These are phyloP conservation scores for Astrocystis sublimbata DNA, from an alignment of 495 filamentous ascomycete species.

Conservation along the genomic window DNA sequence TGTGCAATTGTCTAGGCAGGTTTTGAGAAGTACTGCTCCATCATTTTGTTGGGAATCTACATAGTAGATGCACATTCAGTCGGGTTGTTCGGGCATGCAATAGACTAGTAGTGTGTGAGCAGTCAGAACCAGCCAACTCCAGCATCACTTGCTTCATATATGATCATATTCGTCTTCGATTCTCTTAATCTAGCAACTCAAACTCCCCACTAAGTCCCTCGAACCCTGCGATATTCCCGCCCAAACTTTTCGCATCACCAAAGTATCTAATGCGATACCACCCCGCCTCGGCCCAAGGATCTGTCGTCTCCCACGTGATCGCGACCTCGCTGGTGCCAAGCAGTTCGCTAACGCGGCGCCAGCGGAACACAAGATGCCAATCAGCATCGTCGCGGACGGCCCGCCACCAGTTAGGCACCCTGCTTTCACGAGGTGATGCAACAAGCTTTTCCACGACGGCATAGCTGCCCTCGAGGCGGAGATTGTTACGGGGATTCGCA, in stretches of 20 bases:
- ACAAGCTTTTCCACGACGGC: slow-evolving; percentile 70
- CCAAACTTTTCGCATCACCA: slow-evolving; percentile 73
- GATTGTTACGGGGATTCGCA: slow-evolving; percentile 87
- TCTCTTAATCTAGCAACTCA: slow-evolving; percentile 35
- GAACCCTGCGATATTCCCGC: slow-evolving; percentile 70
- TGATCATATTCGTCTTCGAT: not conserved
- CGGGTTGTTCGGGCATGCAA: no score
- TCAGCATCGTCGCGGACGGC: slow-evolving; percentile 71
- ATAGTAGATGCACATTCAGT: no score
- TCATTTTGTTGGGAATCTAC: no score
- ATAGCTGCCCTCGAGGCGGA: slow-evolving; percentile 76
- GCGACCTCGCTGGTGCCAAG: slow-evolving; percentile 78
- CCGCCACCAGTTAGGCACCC: slow-evolving; percentile 54
- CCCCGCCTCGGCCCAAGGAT: slow-evolving; percentile 55
- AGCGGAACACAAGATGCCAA: slow-evolving; percentile 78
- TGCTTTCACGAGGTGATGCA: not conserved
- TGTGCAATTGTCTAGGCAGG: no score
- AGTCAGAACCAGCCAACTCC: no score
- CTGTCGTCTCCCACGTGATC: slow-evolving; percentile 77
- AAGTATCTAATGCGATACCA: slow-evolving; percentile 82
- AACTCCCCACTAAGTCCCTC: slow-evolving; percentile 74
- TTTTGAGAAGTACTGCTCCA: no score
- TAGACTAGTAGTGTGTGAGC: no score
- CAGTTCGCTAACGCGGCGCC: slow-evolving; percentile 71
- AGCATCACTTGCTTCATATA: no score